Conservation (phyloP, 805 yeast genomes). For the Starmera pachycereana region DNA sequence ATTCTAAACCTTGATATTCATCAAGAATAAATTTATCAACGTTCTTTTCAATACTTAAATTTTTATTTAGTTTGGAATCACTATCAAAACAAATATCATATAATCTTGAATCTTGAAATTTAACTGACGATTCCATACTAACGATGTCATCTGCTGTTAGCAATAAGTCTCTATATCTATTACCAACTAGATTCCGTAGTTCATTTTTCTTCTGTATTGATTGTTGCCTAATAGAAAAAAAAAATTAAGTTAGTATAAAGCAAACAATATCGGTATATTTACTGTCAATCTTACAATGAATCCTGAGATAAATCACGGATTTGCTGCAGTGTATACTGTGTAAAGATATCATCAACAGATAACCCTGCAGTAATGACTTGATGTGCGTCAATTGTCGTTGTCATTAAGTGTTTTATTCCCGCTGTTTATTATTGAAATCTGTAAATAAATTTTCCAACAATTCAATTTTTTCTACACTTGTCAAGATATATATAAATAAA, state of each 20-base stretch:
- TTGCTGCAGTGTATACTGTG: neutral
- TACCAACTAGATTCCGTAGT: slow-evolving; percentile 14
- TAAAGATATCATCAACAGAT: neutral
- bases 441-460: too few relatives aligned
- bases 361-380: neutral
- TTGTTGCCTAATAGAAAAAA: neutral
- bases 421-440: too few relatives aligned
- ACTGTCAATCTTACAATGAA: neutral
- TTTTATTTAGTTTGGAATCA: slow-evolving; percentile 4
- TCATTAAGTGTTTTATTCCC: too few relatives aligned
- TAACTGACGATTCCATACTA: slow-evolving; percentile 12
- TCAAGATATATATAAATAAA: too few relatives aligned
- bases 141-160: slow-evolving; percentile 17
- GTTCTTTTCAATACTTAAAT: slow-evolving; percentile 9
- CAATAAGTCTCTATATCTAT: slow-evolving; percentile 16
- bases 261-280: too few relatives aligned
- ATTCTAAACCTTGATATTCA: neutral
- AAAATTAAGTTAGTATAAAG: too few relatives aligned
- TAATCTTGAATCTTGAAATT: slow-evolving; percentile 9
- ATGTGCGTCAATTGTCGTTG: neutral
- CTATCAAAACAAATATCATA: slow-evolving; percentile 14
- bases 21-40: slow-evolving; percentile 1
- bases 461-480: too few relatives aligned
- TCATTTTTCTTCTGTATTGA: slow-evolving; percentile 5
- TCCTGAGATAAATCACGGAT: slow-evolving; percentile 1